Base-by-base conservation (phyloP, 495 filamentous ascomycete species). In the Penicillium angulare region DNA sequence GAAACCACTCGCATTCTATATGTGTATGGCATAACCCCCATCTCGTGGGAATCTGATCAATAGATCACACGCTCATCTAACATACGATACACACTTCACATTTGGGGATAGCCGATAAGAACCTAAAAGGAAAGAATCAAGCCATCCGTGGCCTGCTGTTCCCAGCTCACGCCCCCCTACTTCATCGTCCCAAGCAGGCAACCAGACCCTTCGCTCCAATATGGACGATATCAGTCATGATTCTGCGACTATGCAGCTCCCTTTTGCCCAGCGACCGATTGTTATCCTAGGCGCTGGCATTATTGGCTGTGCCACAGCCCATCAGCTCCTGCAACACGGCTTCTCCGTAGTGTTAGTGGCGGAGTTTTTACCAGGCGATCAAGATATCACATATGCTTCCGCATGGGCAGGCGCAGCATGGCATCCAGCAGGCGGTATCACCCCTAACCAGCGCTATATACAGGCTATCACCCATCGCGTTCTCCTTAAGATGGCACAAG, bases 361-460 rank as follows among this genome's bases (percentile, higher is more conserved):
- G 7, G 72, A 75, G 47, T 73, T 66, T 50, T 55, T 75, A 4
- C 72, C 72, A 0, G 72, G 72, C 16, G 70, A 75, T 41, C 62
- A 73, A 47, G 59, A 61, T 35, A 68, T 73, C n/a, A 51, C 61
- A 24, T 75, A 75, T 51, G 70, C 72, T 17, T 75, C 72, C 6
- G 72, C 72, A 10, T 75, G 72, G 72, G 72, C 72, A 13, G 72
- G 72, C 13, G 72, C 70, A 13, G 72, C 71, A 43, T 75, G 72
- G 72, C 72, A 75, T 57, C 65, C 72, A 3, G 72, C 72, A 1
- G 65, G 63, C 8, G 69, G 70, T 6, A 71, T 75, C 44, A 63
- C 59, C 7, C 56, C 67, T 1, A 67, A 75, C 9, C 62, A 73
- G 43, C 66, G 59, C 2, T 73, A 75, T 45, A 38, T 69, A 5